Evolutionary conservation across 495 filamentous ascomycete species (phyloP).

Genomic region (Trichoderma virens): DNA sequence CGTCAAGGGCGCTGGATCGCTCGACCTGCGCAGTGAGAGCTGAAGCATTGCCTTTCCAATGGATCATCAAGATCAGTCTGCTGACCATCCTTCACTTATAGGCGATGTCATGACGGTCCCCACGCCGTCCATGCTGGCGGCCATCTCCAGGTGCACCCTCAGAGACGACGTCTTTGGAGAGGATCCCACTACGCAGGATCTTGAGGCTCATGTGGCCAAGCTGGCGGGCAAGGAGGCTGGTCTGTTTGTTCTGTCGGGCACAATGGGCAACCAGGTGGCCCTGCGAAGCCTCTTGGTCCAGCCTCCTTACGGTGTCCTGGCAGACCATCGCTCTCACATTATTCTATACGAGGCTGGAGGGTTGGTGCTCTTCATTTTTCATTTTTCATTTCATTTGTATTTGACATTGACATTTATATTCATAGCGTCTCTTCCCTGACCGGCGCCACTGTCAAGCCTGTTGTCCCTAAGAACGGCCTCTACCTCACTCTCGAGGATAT

Average conservation of each 20-base stretch:
- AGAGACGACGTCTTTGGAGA: slow-evolving; percentile 81
- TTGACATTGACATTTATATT: background rate
- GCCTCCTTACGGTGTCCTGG: slow-evolving; percentile 64
- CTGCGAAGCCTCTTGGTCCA: slow-evolving; percentile 59
- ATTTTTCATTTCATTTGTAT: background rate
- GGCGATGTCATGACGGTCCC: slow-evolving; percentile 82
- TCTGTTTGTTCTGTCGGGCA: slow-evolving; percentile 77
- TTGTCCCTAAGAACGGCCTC: slow-evolving; percentile 56
- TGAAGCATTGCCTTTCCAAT: background rate
- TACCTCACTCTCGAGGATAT: slow-evolving; percentile 75
- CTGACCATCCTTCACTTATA: background rate
- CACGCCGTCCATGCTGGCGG: slow-evolving; percentile 68
- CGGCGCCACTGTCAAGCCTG: slow-evolving; percentile 50
- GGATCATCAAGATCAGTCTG: too few relatives aligned
- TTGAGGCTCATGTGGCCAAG: slow-evolving; percentile 62
- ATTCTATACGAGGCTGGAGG: slow-evolving; percentile 68
- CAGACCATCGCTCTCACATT: slow-evolving; percentile 60
- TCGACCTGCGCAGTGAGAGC: slow-evolving; percentile 11
- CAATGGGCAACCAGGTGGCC: slow-evolving; percentile 81
- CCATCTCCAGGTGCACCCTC: slow-evolving; percentile 50
- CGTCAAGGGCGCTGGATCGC: slow-evolving; percentile 1
- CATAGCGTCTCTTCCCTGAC: slow-evolving; percentile 47
- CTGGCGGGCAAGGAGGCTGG: slow-evolving; percentile 66
- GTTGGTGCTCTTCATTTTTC: slow-evolving; percentile 15
- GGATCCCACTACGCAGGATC: slow-evolving; percentile 67